These are phyloP conservation scores for Candida ortonii DNA, from an alignment of 805 yeast species.

Conservation along the genomic window DNA sequence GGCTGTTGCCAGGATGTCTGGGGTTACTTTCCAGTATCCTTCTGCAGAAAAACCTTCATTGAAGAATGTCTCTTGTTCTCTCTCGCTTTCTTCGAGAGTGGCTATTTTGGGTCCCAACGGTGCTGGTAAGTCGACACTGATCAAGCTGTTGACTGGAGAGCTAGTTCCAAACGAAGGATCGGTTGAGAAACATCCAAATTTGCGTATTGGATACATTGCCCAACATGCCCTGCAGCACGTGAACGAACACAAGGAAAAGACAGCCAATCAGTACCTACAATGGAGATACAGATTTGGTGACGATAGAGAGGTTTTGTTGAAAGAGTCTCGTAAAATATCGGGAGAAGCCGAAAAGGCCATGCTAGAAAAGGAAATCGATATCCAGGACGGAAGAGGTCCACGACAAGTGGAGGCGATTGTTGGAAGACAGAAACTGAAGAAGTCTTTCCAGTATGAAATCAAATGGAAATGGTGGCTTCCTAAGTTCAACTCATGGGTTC, in stretches of 20 bases:
- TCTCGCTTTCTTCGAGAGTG: slow-evolving; percentile 92
- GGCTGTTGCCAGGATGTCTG: slow-evolving; percentile 69
- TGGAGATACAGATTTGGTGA: slow-evolving; percentile 99
- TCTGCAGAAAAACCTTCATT: slow-evolving; percentile 85
- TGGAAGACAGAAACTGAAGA: slow-evolving; percentile 95
- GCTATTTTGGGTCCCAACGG: slow-evolving; percentile 98
- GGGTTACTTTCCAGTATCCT: slow-evolving; percentile 87
- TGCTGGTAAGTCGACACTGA: slow-evolving; percentile 97
- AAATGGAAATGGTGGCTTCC: slow-evolving; percentile 94
- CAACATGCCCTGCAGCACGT: slow-evolving; percentile 98
- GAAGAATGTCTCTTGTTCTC: slow-evolving; percentile 76
- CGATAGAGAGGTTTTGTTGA: slow-evolving; percentile 92
- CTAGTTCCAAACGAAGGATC: slow-evolving; percentile 80
- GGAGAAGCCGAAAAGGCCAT: slow-evolving; percentile 67
- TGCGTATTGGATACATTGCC: slow-evolving; percentile 97
- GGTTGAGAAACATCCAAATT: slow-evolving; percentile 96
- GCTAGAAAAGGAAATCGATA: slow-evolving; percentile 74
- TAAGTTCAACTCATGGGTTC: slow-evolving; percentile 89
- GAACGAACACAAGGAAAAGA: slow-evolving; percentile 94
- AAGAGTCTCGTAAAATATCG: slow-evolving; percentile 86
- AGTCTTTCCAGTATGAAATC: slow-evolving; percentile 93
- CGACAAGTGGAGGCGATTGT: slow-evolving; percentile 91
- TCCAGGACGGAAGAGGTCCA: slow-evolving; percentile 80
- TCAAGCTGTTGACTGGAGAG: slow-evolving; percentile 91
- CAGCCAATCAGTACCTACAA: slow-evolving; percentile 95